Percentiles rank a stretch among this genome's conserved stretches.
Evolutionary conservation across 129 eudicot genomes (phyloP).

Genomic region (carrot (Daucus carota)): DNA sequence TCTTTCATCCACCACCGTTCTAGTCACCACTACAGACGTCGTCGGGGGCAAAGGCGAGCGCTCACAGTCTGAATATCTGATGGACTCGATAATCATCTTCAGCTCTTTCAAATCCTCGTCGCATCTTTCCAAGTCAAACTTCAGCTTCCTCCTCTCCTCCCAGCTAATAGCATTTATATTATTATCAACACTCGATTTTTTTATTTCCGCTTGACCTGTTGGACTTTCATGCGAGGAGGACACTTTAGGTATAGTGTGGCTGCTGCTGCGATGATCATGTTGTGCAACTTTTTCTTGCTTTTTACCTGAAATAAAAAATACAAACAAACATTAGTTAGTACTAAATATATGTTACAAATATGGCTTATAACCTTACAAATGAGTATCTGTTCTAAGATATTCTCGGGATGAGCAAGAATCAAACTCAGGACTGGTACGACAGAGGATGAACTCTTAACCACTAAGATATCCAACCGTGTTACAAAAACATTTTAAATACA

Average conservation of each 20-base stretch:
- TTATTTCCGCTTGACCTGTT: constrained; percentile 16
- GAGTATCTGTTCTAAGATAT: too few relatives aligned
- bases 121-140: constrained; percentile 44
- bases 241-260: not conserved
- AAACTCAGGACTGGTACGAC: too few relatives aligned
- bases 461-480: too few relatives aligned
- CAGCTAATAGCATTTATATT: not conserved
- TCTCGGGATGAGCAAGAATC: too few relatives aligned
- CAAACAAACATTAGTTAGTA: too few relatives aligned
- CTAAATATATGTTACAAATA: too few relatives aligned
- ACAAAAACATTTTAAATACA: too few relatives aligned
- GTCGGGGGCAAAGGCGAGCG: not conserved
- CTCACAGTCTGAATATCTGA: constrained; percentile 7
- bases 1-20: not conserved
- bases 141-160: constrained; percentile 38
- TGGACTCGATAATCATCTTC: constrained; percentile 34
- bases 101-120: constrained; percentile 44
- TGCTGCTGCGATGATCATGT: constrained; percentile 2
- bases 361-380: too few relatives aligned
- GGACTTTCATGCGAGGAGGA: constrained; percentile 23
- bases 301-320: constrained; percentile 22
- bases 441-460: too few relatives aligned
- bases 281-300: constrained; percentile 23
- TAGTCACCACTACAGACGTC: not conserved
- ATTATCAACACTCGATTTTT: not conserved